These are phyloP conservation scores for Daldinia sp. DNA, from an alignment of 2,329 filamentous ascomycete species.

Conservation along the genomic window DNA sequence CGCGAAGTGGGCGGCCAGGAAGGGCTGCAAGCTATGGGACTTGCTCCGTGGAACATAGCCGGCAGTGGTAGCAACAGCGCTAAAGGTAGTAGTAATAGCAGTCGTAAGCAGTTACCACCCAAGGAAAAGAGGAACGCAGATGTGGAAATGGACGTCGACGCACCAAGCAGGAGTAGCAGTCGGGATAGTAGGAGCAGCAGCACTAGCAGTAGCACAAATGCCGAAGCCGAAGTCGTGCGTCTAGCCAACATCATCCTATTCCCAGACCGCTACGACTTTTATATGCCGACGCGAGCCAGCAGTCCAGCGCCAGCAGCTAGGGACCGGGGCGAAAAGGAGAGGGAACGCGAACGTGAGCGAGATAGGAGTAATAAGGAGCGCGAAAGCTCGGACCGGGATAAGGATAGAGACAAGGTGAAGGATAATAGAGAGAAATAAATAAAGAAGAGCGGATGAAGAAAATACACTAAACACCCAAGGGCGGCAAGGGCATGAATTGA, in stretches of 20 bases:
- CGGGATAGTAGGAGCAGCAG: constrained; percentile 36
- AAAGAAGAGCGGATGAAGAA: background rate
- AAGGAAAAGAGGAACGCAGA: constrained; percentile 35
- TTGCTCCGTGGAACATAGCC: constrained; percentile 59
- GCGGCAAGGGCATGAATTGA: background rate
- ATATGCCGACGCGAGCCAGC: constrained; percentile 52
- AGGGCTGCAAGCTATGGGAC: constrained; percentile 65
- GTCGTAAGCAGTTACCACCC: constrained; percentile 13
- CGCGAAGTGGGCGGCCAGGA: constrained; percentile 59
- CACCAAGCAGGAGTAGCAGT: constrained; percentile 35
- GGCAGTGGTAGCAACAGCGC: constrained; percentile 23
- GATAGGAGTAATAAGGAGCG: constrained; percentile 20
- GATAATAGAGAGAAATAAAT: constrained; percentile 25
- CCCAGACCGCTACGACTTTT: constrained; percentile 60
- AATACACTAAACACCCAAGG: background rate
- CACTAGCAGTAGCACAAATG: constrained; percentile 45
- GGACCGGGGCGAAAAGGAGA: constrained; percentile 17
- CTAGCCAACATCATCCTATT: constrained; percentile 66
- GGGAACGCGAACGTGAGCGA: constrained; percentile 28
- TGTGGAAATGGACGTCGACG: constrained; percentile 31
- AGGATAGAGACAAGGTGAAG: constrained; percentile 27
- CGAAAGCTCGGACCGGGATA: constrained; percentile 11
- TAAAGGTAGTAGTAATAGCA: constrained; percentile 16
- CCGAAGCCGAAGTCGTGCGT: constrained; percentile 61
- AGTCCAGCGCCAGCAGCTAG: constrained; percentile 37